Conservation (phyloP, 305 asterid species). For the Fraxinus nigra region DNA sequence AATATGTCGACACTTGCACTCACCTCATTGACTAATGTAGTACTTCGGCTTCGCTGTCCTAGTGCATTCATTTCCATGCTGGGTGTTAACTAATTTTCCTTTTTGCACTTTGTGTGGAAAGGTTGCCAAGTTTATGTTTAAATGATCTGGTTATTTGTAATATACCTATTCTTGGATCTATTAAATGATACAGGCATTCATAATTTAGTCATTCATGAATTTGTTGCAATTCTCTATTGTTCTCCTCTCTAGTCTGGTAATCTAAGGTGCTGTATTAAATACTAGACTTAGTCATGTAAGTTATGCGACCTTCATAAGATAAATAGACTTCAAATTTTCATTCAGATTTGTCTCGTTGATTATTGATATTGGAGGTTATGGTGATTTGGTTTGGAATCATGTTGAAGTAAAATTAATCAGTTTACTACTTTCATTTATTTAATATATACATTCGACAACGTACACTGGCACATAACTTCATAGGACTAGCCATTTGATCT, state of each 20-base stretch:
- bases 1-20: background rate
- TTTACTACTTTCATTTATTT: background rate
- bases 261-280: background rate
- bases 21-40: background rate
- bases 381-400: slow-evolving; percentile 1
- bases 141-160: background rate
- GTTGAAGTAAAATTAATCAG: slow-evolving; percentile 1
- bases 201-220: background rate
- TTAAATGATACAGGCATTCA: background rate
- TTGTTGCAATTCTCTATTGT: background rate
- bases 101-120: background rate
- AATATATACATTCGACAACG: background rate
- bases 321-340: background rate
- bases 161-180: background rate
- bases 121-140: background rate
- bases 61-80: background rate
- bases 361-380: background rate
- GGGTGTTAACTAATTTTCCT: background rate
- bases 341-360: background rate
- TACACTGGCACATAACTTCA: background rate
- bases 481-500: slow-evolving; percentile 4
- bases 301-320: background rate
- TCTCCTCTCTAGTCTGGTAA: background rate
- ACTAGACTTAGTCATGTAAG: background rate
- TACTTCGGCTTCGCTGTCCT: background rate